Evolutionary conservation across 108 stramenopile species (phyloP).

Genomic region (Nitzschia sp.): DNA sequence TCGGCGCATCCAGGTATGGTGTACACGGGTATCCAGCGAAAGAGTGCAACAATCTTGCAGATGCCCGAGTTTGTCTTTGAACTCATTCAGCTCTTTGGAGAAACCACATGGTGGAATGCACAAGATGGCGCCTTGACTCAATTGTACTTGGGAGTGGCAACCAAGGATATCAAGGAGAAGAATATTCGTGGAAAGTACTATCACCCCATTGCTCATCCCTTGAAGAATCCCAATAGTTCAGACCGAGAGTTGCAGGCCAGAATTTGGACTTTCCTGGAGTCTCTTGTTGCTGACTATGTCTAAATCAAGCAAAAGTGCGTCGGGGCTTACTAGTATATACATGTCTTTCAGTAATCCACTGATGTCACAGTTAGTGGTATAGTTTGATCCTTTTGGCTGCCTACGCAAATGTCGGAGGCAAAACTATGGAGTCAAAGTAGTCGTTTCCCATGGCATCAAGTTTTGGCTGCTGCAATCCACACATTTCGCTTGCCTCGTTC

Average conservation of each 20-base stretch:
- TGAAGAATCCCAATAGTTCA: conserved; percentile 32
- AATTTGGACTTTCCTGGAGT: conserved; percentile 52
- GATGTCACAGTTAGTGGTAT: too few relatives aligned
- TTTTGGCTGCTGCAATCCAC: neutral
- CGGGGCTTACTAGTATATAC: too few relatives aligned
- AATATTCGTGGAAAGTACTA: conserved; percentile 54
- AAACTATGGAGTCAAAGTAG: neutral
- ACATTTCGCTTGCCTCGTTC: neutral
- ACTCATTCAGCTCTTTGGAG: conserved; percentile 15
- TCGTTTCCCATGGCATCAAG: neutral
- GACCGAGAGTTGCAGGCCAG: conserved; percentile 37
- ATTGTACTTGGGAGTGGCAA: conserved; percentile 41
- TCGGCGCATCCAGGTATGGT: conserved; percentile 51
- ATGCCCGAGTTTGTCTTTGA: conserved; percentile 2
- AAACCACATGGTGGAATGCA: conserved; percentile 37
- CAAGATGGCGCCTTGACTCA: conserved; percentile 56
- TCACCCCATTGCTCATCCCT: conserved; percentile 41
- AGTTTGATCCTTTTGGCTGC: too few relatives aligned
- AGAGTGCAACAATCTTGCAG: neutral
- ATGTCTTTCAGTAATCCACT: too few relatives aligned
- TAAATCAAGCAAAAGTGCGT: too few relatives aligned
- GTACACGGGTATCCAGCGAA: conserved; percentile 17
- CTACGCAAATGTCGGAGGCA: too few relatives aligned
- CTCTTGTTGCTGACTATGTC: conserved; percentile 28
- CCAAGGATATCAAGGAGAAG: conserved; percentile 22